These are phyloP conservation scores for Xanthoparmelia taractica DNA, from an alignment of 495 filamentous ascomycete species.

Conservation along the genomic window DNA sequence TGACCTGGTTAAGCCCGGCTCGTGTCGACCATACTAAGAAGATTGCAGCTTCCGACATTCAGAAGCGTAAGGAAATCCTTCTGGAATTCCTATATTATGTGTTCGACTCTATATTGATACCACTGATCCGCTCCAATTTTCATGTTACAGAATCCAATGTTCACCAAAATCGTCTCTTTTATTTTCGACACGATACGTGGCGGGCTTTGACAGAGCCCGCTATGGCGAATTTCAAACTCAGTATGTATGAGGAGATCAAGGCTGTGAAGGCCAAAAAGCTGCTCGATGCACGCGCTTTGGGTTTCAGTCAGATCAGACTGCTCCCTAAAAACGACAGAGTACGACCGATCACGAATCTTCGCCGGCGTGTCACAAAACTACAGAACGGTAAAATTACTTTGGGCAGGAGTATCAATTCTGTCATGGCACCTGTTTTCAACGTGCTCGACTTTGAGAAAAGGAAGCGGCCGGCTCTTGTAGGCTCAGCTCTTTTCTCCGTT, in stretches of 20 bases:
- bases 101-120: constrained; percentile 85
- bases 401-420: constrained; percentile 71
- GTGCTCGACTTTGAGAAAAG: constrained; percentile 71
- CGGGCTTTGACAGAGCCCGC: constrained; percentile 64
- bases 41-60: constrained; percentile 59
- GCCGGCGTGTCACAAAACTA: constrained; percentile 48
- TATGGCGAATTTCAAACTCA: constrained; percentile 56
- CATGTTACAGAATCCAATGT: constrained; percentile 86
- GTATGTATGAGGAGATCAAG: constrained; percentile 75
- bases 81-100: constrained; percentile 84
- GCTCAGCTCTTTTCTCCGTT: constrained; percentile 70
- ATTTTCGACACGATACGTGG: constrained; percentile 94
- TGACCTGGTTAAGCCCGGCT: constrained; percentile 66
- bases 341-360: constrained; percentile 80
- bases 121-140: constrained; percentile 78
- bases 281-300: constrained; percentile 55
- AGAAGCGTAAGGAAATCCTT: constrained; percentile 72
- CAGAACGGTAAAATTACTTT: constrained; percentile 48
- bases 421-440: constrained; percentile 66
- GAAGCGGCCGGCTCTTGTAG: constrained; percentile 53
- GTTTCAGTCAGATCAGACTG: constrained; percentile 71
- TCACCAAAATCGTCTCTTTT: constrained; percentile 78
- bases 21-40: constrained; percentile 36
- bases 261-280: constrained; percentile 48
- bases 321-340: constrained; percentile 66